These are phyloP conservation scores for Suhomyces wounanorum DNA, from an alignment of 1,139 yeast genomes.

Conservation along the genomic window DNA sequence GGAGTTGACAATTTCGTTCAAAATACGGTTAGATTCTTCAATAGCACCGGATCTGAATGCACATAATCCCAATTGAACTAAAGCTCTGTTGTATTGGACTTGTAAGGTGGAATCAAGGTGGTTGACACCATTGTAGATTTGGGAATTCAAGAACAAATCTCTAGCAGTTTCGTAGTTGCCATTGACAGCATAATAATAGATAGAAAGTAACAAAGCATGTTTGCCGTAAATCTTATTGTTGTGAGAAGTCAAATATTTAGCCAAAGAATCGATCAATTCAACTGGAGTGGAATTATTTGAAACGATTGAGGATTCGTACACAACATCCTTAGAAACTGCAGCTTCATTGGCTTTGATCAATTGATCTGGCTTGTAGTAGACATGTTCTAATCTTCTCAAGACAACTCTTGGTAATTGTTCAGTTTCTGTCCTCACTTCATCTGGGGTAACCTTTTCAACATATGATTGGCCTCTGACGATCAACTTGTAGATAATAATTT, in stretches of 20 bases:
- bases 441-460: slow-evolving; percentile 64
- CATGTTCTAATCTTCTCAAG: slow-evolving; percentile 85
- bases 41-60: slow-evolving; percentile 92
- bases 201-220: slow-evolving; percentile 80
- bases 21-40: slow-evolving; percentile 82
- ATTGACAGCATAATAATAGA: slow-evolving; percentile 89
- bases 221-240: slow-evolving; percentile 70
- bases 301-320: slow-evolving; percentile 35
- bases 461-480: slow-evolving; percentile 85
- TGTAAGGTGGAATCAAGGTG: slow-evolving; percentile 84
- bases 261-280: slow-evolving; percentile 63
- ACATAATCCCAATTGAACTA: slow-evolving; percentile 93
- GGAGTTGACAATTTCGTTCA: slow-evolving; percentile 87
- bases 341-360: slow-evolving; percentile 71
- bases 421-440: slow-evolving; percentile 45
- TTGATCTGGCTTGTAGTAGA: slow-evolving; percentile 86
- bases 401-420: slow-evolving; percentile 76
- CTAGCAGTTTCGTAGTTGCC: slow-evolving; percentile 82
- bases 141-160: slow-evolving; percentile 83
- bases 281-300: slow-evolving; percentile 35
- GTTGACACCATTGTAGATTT: slow-evolving; percentile 79
- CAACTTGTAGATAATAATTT: slow-evolving; percentile 70
- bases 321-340: slow-evolving; percentile 63
- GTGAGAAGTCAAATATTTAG: slow-evolving; percentile 66
- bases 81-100: slow-evolving; percentile 90